A percentile compares a stretch with the other conserved stretches of the same genome.
These are phyloP conservation scores for Acidiella bohemica DNA, from an alignment of 495 filamentous ascomycete species.

Conservation along the genomic window DNA sequence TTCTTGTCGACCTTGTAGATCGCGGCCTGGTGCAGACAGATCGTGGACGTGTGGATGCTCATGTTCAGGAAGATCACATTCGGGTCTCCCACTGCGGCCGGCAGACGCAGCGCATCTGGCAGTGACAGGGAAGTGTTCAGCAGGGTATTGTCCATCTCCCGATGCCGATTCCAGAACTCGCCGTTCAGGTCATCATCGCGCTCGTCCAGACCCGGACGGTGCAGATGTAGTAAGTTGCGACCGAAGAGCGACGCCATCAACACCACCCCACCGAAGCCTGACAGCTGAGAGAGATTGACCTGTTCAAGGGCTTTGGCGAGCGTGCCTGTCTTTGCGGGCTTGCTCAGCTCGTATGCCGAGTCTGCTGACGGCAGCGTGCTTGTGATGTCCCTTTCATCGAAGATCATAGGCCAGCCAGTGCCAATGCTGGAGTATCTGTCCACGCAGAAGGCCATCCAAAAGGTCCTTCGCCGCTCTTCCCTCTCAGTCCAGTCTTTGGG, in stretches of 20 bases:
- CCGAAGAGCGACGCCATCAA: conserved; percentile 83
- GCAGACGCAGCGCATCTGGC: conserved; percentile 71
- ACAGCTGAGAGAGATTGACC: conserved; percentile 53
- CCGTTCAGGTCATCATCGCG: conserved; percentile 81
- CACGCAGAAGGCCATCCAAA: conserved; percentile 83
- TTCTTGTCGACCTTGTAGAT: conserved; percentile 96
- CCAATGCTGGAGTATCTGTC: conserved; percentile 94
- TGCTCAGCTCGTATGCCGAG: conserved; percentile 73
- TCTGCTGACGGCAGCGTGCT: conserved; percentile 76
- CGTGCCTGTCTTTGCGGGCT: conserved; percentile 51
- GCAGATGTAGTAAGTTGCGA: conserved; percentile 84
- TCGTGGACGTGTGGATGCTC: conserved; percentile 91
- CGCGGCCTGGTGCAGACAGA: conserved; percentile 93
- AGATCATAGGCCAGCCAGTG: conserved; percentile 89
- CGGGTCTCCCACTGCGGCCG: conserved; percentile 56
- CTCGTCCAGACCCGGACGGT: conserved; percentile 74
- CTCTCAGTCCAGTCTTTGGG: conserved; percentile 85
- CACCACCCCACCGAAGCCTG: conserved; percentile 67
- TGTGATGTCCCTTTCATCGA: conserved; percentile 85
- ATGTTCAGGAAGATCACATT: conserved; percentile 95
- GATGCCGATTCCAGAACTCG: conserved; percentile 90
- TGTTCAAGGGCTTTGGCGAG: conserved; percentile 62
- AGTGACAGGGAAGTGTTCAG: conserved; percentile 73
- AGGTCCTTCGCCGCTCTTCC: conserved; percentile 82
- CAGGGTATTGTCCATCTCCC: conserved; percentile 77